phyloP scores from a whole-genome alignment of 2,329 filamentous ascomycete species.

The Neofusicoccum umdonicola region DNA sequence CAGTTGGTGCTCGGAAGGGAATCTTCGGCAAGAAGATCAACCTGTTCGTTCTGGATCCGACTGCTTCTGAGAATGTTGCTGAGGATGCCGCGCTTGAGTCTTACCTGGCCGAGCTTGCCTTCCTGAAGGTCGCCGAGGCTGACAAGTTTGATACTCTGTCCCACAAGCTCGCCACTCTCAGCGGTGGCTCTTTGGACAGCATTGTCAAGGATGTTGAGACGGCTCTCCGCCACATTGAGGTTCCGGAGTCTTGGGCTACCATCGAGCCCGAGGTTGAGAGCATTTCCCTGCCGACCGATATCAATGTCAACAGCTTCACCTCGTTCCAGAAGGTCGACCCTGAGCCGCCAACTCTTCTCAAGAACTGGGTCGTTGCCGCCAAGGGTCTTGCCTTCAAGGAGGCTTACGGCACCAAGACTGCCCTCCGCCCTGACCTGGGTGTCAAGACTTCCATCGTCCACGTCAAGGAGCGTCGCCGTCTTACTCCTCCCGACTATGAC shows the following conservation, averaged over 20 bases:
- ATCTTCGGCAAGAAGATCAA: constrained; percentile 68
- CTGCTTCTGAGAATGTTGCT: constrained; percentile 65
- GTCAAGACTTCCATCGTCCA: constrained; percentile 84
- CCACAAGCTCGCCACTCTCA: constrained; percentile 63
- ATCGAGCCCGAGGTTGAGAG: constrained; percentile 58
- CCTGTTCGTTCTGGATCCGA: constrained; percentile 73
- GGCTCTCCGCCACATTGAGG: constrained; percentile 69
- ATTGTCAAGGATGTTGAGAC: constrained; percentile 61
- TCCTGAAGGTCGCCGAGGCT: constrained; percentile 73
- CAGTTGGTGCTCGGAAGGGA: constrained; percentile 66
- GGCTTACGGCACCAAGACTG: constrained; percentile 72
- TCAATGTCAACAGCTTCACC: constrained; percentile 79
- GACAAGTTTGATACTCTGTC: constrained; percentile 61
- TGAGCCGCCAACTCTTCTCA: constrained; percentile 65
- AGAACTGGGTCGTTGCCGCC: constrained; percentile 78
- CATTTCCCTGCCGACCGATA: constrained; percentile 58
- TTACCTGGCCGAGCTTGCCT: constrained; percentile 74
- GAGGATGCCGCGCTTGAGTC: constrained; percentile 61
- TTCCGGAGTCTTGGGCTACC: constrained; percentile 78
- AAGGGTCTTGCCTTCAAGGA: constrained; percentile 93
- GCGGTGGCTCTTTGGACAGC: constrained; percentile 62
- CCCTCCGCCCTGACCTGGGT: constrained; percentile 79
- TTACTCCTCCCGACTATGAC: constrained; percentile 86
- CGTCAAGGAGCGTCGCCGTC: constrained; percentile 91
- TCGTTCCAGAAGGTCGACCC: constrained; percentile 72